Conservation (phyloP, 257 asterid genomes). For the Dorcoceras hygrometricum region DNA sequence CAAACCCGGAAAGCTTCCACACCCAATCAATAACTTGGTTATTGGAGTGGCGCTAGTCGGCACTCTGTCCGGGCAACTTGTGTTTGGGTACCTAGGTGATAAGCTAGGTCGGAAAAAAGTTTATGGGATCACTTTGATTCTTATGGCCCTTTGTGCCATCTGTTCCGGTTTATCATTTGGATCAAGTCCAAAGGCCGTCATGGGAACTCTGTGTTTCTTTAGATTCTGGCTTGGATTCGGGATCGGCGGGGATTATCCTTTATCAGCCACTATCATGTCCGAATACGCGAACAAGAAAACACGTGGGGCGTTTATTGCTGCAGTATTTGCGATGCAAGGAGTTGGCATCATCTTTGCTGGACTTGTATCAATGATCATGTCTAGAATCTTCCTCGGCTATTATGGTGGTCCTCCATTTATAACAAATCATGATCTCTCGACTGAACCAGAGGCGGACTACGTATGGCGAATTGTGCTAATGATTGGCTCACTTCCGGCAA, state of each 20-base stretch:
- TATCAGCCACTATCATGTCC: constrained; percentile 41
- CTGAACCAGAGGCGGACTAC: constrained; percentile 31
- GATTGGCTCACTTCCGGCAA: constrained; percentile 38
- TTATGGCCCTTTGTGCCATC: constrained; percentile 34
- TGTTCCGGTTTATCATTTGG: constrained; percentile 41
- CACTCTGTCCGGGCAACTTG: constrained; percentile 31
- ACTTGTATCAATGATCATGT: constrained; percentile 34
- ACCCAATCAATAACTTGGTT: constrained; percentile 28
- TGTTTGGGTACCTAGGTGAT: constrained; percentile 34
- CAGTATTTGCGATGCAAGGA: constrained; percentile 45
- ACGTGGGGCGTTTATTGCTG: constrained; percentile 39
- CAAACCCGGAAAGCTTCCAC: constrained; percentile 37
- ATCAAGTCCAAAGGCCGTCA: constrained; percentile 26
- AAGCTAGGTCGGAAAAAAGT: constrained; percentile 36
- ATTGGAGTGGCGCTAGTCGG: constrained; percentile 37
- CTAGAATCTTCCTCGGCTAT: constrained; percentile 18
- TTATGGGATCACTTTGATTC: constrained; percentile 34
- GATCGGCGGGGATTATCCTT: constrained; percentile 42
- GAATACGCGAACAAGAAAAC: constrained; percentile 40
- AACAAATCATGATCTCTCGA: background rate
- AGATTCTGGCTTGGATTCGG: constrained; percentile 44
- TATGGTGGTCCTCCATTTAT: constrained; percentile 8
- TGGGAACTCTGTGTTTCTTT: constrained; percentile 35
- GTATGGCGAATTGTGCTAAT: constrained; percentile 39
- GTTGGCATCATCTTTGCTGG: constrained; percentile 43